Conservation (phyloP, 352 stramenopile genomes). For the Globisporangium solare region DNA sequence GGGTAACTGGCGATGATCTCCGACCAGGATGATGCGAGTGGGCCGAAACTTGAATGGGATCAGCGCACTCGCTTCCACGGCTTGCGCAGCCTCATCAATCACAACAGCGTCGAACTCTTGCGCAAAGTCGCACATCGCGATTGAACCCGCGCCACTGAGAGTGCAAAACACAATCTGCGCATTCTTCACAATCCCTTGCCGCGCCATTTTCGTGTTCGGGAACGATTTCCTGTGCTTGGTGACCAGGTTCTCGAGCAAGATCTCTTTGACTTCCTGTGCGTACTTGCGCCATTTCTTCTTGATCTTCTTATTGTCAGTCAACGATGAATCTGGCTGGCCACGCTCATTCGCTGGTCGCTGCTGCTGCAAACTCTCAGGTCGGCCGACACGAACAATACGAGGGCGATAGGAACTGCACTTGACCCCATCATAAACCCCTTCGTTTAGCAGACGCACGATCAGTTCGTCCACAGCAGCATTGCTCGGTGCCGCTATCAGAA, state of each 20-base stretch:
- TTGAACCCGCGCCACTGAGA: conserved; percentile 71
- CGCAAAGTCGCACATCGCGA: conserved; percentile 85
- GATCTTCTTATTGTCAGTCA: conserved; percentile 34
- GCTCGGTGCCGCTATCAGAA: conserved; percentile 73
- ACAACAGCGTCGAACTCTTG: conserved; percentile 95
- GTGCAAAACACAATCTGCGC: conserved; percentile 85
- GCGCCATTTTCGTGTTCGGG: conserved; percentile 42
- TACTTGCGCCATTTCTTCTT: conserved; percentile 75
- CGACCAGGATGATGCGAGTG: conserved; percentile 79
- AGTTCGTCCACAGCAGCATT: conserved; percentile 81
- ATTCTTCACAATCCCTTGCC: conserved; percentile 65
- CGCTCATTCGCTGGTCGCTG: conserved; percentile 19
- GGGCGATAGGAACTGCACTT: conserved; percentile 48
- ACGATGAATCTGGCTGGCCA: background rate
- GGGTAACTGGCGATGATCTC: conserved; percentile 97
- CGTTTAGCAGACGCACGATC: conserved; percentile 59
- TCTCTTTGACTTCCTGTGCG: conserved; percentile 60
- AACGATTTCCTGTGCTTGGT: conserved; percentile 59
- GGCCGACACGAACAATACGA: conserved; percentile 67
- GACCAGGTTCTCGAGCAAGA: conserved; percentile 66
- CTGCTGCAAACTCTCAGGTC: conserved; percentile 49
- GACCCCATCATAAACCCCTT: conserved; percentile 52
- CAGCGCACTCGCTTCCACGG: conserved; percentile 94
- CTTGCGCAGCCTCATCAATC: conserved; percentile 97
- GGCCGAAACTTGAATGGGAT: conserved; percentile 95